A percentile compares a stretch with the other conserved stretches of the same genome.
These are phyloP conservation scores for Globisporangium radiosum DNA, from an alignment of 352 stramenopile genomes.

Conservation along the genomic window DNA sequence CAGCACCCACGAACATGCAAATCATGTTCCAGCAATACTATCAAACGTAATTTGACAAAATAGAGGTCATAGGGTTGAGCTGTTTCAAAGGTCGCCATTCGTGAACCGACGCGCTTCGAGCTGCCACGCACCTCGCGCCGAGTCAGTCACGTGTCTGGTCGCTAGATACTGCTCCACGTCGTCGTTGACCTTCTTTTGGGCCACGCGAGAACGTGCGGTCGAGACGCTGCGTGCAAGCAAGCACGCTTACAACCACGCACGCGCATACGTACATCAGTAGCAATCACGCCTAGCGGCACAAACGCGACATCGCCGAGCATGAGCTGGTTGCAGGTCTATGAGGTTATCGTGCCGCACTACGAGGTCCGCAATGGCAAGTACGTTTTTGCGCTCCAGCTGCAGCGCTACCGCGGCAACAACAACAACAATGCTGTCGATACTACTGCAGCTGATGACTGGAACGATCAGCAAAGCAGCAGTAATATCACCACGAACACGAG, in stretches of 20 bases:
- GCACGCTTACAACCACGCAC: neutral
- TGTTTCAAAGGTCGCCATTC: no score
- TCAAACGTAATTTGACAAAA: no score
- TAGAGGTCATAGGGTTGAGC: no score
- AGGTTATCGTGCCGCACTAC: constrained; percentile 36
- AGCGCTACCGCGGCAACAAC: constrained; percentile 19
- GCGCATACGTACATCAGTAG: neutral
- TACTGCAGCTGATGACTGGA: constrained; percentile 15
- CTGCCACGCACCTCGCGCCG: no score
- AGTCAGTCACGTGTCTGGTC: no score
- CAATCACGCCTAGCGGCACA: neutral
- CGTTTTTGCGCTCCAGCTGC: constrained; percentile 40
- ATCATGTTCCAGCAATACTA: no score
- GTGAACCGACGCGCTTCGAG: no score
- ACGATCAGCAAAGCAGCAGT: neutral
- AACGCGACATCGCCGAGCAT: constrained; percentile 11
- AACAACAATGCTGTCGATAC: constrained; percentile 12
- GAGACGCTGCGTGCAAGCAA: neutral
- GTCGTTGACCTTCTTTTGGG: no score
- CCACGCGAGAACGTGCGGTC: no score
- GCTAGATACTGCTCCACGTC: no score
- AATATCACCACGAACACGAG: neutral
- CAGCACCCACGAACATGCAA: no score
- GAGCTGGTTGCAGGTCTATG: constrained; percentile 54
- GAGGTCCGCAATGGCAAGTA: constrained; percentile 35